Conservation (phyloP, 2,329 filamentous ascomycete genomes). For the Diplodia sapinea region DNA sequence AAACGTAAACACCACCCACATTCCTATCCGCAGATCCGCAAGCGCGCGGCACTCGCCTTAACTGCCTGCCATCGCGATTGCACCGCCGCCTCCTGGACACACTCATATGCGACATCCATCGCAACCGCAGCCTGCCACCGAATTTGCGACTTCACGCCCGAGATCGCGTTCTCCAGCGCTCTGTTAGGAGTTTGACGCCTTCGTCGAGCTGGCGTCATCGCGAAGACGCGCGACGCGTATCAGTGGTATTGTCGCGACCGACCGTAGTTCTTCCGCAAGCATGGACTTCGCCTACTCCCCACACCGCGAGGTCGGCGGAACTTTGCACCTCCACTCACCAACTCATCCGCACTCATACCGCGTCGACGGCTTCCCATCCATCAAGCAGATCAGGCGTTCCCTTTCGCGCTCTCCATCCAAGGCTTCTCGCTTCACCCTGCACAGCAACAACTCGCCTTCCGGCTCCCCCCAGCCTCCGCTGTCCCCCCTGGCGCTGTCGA, state of each 20-base stretch:
- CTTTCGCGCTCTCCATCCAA: constrained; percentile 94
- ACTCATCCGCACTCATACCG: constrained; percentile 72
- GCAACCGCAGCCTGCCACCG: constrained; percentile 4
- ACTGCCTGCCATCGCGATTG: constrained; percentile 28
- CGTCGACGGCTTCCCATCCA: constrained; percentile 80
- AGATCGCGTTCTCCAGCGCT: constrained; percentile 18
- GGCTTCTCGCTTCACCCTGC: constrained; percentile 69
- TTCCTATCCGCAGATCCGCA: constrained; percentile 28
- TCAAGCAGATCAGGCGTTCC: constrained; percentile 83
- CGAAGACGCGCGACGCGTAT: constrained; percentile 31
- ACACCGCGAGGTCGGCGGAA: constrained; percentile 67
- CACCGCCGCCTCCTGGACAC: constrained; percentile 28
- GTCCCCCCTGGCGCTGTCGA: constrained; percentile 52
- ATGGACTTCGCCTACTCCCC: constrained; percentile 60
- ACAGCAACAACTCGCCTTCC: constrained; percentile 48
- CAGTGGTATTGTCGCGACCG: constrained; percentile 19
- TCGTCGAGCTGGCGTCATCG: constrained; percentile 18
- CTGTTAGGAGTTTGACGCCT: constrained; percentile 25
- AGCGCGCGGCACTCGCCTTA: constrained; percentile 31
- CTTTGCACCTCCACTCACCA: constrained; percentile 84
- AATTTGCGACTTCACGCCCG: constrained; percentile 28
- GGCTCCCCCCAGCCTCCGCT: constrained; percentile 52
- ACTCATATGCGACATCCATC: constrained; percentile 28
- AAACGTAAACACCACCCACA: constrained; percentile 30
- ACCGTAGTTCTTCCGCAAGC: constrained; percentile 32